Base-by-base conservation (phyloP, 805 yeast species). In the Starmerella stellata region DNA sequence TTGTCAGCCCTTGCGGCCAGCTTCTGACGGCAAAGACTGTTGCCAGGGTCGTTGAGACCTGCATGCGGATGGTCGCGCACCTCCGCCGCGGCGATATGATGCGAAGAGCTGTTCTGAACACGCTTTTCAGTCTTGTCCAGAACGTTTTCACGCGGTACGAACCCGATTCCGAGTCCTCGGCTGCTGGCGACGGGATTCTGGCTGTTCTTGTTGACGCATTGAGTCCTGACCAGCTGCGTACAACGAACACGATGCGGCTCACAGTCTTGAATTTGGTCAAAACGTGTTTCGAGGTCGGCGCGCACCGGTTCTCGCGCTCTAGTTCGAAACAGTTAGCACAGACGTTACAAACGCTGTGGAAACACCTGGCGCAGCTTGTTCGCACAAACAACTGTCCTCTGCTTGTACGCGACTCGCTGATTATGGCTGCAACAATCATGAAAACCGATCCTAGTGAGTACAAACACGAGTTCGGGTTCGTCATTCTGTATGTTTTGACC, bases 51-150 rank as follows among this genome's bases (percentile, higher is more conserved):
- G 70, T 85, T 21, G 94, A 87, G 51, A 85, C 95, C 0, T 80
- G 93, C 41, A 68, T 90, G 53, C 76, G 92, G 4, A 68, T 90
- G 57, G 93, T 95, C 2, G 81, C 93, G 52, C 93, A 90, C 55
- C 80, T 81, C 60, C 70, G 85, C 54, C 70, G 95, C 55, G 75
- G 93, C 43, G 96, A 87, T 49, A 80, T 85, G 5, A 65, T 90
- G 42, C 66, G 96, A 51, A 71, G 77, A 43, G 78, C 93, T 0
- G 95, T 96, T 0, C 95, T 47, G 2, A 36, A 45, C 11, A 44
- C 52, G 15, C 45, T 49, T 5, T 35, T 37, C 25, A 35, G 44
- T 17, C 35, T 49, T 13, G 37, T 43, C 21, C 43, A 44, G 28
- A 21, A 43, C 5, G 39, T 47, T 8, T 49, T 47, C 40, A 27